Conservation (phyloP, 306 rosid species). For the Cucurbita moschata region DNA sequence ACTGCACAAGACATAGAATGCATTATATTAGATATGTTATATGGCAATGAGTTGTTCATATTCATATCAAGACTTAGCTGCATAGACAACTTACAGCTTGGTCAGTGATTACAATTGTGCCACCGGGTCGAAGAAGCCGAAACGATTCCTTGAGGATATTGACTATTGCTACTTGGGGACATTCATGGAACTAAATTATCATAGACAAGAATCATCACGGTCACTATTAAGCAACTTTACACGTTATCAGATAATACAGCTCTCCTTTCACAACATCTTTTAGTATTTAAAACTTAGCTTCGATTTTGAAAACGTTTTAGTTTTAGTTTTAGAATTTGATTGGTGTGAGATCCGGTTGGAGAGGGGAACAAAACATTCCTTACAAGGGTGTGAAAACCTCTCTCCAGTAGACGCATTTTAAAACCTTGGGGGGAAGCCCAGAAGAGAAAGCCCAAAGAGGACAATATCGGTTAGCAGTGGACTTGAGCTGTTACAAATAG, state of each 20-base stretch:
- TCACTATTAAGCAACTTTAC: not conserved
- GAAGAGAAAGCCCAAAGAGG: too few relatives aligned
- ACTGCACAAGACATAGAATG: constrained; percentile 29
- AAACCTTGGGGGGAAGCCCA: too few relatives aligned
- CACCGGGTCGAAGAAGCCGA: constrained; percentile 59
- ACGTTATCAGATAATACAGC: not conserved
- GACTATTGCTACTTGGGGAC: constrained; percentile 42
- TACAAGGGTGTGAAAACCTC: too few relatives aligned
- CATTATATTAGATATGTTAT: constrained; percentile 13
- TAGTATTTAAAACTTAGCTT: not conserved
- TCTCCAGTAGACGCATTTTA: too few relatives aligned
- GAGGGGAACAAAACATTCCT: too few relatives aligned
- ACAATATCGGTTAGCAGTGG: too few relatives aligned
- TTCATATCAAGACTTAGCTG: not conserved
- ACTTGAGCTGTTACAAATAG: too few relatives aligned
- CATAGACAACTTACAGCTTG: constrained; percentile 26
- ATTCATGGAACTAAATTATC: constrained; percentile 45
- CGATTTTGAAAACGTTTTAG: not conserved
- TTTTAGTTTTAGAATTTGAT: too few relatives aligned
- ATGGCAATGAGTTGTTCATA: not conserved
- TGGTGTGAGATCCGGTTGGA: too few relatives aligned
- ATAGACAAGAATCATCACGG: not conserved
- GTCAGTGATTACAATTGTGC: constrained; percentile 43
- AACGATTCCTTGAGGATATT: constrained; percentile 38
- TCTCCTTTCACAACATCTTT: not conserved